These are phyloP conservation scores for Sutorius eximius DNA, from an alignment of 1,284 basidiomycete species.

Conservation along the genomic window DNA sequence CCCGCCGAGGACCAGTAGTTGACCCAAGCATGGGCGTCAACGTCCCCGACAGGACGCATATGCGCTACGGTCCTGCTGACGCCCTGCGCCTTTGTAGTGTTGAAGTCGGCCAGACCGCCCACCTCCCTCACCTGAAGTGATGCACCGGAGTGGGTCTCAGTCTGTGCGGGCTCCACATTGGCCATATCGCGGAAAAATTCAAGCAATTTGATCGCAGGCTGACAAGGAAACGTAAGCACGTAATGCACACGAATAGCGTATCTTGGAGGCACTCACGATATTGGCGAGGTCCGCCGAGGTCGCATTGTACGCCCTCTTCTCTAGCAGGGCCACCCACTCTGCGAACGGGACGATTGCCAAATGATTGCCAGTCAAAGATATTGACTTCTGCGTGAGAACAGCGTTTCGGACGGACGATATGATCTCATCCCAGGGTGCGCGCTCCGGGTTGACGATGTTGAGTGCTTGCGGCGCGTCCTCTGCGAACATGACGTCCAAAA, in stretches of 20 bases:
- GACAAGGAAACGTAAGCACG: background rate
- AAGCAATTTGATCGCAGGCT: conserved; percentile 31
- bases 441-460: conserved; percentile 25
- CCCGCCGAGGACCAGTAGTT: conserved; percentile 17
- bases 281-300: conserved; percentile 6
- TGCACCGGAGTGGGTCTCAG: background rate
- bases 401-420: conserved; percentile 17
- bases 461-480: conserved; percentile 7
- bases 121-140: conserved; percentile 4
- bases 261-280: conserved; percentile 13
- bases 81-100: conserved; percentile 5
- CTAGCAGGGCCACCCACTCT: conserved; percentile 22
- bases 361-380: background rate
- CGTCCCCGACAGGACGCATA: conserved; percentile 16
- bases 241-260: background rate
- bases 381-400: conserved; percentile 3
- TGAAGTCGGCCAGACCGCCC: conserved; percentile 8
- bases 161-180: background rate
- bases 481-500: conserved; percentile 25
- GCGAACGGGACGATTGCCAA: conserved; percentile 13
- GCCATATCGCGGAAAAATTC: conserved; percentile 17
- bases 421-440: conserved; percentile 15
- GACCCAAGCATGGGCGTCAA: conserved; percentile 22
- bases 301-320: conserved; percentile 11
- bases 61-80: conserved; percentile 12